Base-by-base conservation (phyloP, 192 early-diverging fungal species). In the Podila epicladia region DNA sequence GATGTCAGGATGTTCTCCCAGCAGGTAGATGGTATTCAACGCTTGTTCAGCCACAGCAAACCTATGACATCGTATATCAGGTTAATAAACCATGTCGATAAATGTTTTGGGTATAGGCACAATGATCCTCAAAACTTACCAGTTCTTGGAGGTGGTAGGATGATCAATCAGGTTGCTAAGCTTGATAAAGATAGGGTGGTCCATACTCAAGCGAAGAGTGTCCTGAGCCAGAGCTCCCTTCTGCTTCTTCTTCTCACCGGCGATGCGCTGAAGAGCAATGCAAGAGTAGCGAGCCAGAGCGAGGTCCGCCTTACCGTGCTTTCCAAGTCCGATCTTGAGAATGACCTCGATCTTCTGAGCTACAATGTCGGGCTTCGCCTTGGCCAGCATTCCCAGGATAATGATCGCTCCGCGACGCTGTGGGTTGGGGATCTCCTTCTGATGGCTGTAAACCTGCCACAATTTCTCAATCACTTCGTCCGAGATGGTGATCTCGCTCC, bases 1-100 rank as follows among this genome's bases (percentile, higher is more conserved):
- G 15, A 84, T 71, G 66, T 98, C 96, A 11, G 98, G 98, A 69
- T 98, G 95, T 48, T 99, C 96, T 28, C 93, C 89, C 48, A 99
- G 85, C 2, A 91, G 66, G 72, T 97, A 98, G 22, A 99, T 95
- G 6, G 96, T 91, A 73, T 98, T 98, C 33, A 99, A 85, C 7
- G 94, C 97, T 72, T 99, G 96, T 78, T 99, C 95, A 2, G 95
- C 92, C 24, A 97, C 90, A 13, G 91, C 88, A 84, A 97, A 98
- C 97, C 96, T 96, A 79, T 74, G 68, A 24, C 7, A 45, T 12
- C 2, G 13, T 5, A 45, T 1, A 41, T 41, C 1, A 41, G 38
- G 38, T 41, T 12, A 41, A 9, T 12, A 41, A 41, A 45, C 12
- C 38, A 41, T 12, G 15, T 17, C 15, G 41, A 45, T 12, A 4